Percentiles rank a stretch among this genome's conserved stretches.
Evolutionary conservation across 2,329 filamentous ascomycete genomes (phyloP).

Genomic region (Fusarium sp.): DNA sequence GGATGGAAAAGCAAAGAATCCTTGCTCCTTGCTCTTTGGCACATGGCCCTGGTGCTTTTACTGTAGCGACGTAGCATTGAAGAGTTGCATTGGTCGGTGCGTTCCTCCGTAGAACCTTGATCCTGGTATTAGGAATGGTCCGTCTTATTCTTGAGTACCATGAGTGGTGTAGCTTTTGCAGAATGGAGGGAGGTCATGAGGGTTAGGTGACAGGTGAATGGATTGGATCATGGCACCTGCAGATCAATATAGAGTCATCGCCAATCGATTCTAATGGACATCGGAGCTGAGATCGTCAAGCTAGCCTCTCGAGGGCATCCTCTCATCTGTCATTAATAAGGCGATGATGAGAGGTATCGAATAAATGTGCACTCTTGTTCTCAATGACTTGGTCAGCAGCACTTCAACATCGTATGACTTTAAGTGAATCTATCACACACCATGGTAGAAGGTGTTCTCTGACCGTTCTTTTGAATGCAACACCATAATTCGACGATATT

Average conservation of each 20-base stretch:
- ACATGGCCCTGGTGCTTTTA: conserved; percentile 9
- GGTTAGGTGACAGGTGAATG: not conserved
- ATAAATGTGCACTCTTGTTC: not conserved
- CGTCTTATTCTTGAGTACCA: not conserved
- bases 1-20: conserved; percentile 1
- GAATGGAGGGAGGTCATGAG: not conserved
- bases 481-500: not conserved
- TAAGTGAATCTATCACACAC: not conserved
- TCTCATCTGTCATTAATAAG: not conserved
- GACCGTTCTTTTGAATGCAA: not conserved
- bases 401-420: not conserved
- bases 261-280: conserved; percentile 27
- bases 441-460: not conserved
- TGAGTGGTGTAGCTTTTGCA: not conserved
- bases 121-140: not conserved
- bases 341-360: not conserved
- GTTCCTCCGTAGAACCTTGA: conserved; percentile 4
- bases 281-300: not conserved
- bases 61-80: conserved; percentile 27
- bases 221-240: not conserved
- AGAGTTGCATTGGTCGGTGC: conserved; percentile 8
- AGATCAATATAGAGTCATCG: conserved; percentile 30
- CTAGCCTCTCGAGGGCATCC: not conserved
- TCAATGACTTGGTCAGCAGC: not conserved
- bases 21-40: conserved; percentile 19